phyloP scores from a whole-genome alignment of 345 rosid genomes.

The Clarkia xantiana region DNA sequence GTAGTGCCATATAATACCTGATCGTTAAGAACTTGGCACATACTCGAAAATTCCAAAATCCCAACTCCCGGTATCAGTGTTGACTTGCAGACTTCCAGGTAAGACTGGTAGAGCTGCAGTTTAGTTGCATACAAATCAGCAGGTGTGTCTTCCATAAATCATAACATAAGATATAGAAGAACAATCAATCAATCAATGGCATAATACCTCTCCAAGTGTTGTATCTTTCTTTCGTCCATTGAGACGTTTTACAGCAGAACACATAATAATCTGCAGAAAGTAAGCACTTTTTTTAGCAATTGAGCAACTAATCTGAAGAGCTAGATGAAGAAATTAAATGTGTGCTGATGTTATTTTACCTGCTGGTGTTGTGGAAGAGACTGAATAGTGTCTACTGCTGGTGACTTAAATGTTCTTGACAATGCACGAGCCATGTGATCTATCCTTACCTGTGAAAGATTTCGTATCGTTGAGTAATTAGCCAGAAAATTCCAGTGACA shows the following conservation, averaged over 20 bases:
- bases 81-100: constrained; percentile 58
- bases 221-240: constrained; percentile 78
- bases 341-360: constrained; percentile 18
- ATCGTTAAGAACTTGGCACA: constrained; percentile 72
- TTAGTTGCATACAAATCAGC: not conserved
- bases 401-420: constrained; percentile 73
- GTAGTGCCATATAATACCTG: constrained; percentile 33
- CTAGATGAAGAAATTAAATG: not conserved
- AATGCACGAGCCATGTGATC: constrained; percentile 76
- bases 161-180: not conserved
- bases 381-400: constrained; percentile 64
- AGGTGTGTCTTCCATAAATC: no score
- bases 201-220: constrained; percentile 47
- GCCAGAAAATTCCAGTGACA: not conserved
- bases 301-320: no score
- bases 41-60: constrained; percentile 44
- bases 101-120: constrained; percentile 63
- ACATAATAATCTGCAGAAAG: constrained; percentile 50
- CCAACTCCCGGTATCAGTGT: constrained; percentile 53
- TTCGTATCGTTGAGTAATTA: not conserved
- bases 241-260: constrained; percentile 65
- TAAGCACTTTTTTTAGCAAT: no score
- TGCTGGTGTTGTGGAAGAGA: constrained; percentile 97
- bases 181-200: not conserved
- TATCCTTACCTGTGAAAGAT: constrained; percentile 45